Conservation (phyloP, 2,329 filamentous ascomycete genomes). For the Paramyrothecium sp. region DNA sequence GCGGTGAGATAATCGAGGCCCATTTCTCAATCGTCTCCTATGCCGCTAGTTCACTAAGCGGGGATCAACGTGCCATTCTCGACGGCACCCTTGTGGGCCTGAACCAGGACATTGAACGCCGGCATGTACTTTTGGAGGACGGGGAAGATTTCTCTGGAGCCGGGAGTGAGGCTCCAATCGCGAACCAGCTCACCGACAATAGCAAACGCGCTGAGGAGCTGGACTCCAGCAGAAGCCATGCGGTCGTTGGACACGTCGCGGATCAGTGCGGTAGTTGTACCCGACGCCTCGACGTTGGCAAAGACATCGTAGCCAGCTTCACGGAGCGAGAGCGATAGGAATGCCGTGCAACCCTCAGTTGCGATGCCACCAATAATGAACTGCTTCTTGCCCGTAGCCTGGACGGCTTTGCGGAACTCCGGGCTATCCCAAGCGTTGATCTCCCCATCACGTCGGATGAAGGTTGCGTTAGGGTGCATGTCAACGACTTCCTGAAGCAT, state of each 20-base stretch:
- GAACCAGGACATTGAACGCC: neutral
- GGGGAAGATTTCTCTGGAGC: neutral
- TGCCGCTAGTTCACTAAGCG: neutral
- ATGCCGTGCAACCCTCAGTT: conserved; percentile 39
- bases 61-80: neutral
- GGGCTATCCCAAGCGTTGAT: neutral
- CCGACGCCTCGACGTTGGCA: conserved; percentile 57
- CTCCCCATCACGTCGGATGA: neutral
- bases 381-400: conserved; percentile 1
- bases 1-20: neutral
- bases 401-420: neutral
- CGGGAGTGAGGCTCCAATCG: conserved; percentile 43
- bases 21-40: neutral
- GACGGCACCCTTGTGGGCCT: neutral
- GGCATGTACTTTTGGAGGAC: neutral
- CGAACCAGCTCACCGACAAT: conserved; percentile 56
- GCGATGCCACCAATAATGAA: conserved; percentile 2
- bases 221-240: conserved; percentile 57
- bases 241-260: conserved; percentile 53
- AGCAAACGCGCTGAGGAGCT: conserved; percentile 46
- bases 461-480: neutral
- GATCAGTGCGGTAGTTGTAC: conserved; percentile 50
- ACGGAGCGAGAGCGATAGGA: conserved; percentile 57
- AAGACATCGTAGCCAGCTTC: conserved; percentile 60
- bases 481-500: neutral